Conservation (phyloP, 2,329 filamentous ascomycete species). For the Neonectria sp. region DNA sequence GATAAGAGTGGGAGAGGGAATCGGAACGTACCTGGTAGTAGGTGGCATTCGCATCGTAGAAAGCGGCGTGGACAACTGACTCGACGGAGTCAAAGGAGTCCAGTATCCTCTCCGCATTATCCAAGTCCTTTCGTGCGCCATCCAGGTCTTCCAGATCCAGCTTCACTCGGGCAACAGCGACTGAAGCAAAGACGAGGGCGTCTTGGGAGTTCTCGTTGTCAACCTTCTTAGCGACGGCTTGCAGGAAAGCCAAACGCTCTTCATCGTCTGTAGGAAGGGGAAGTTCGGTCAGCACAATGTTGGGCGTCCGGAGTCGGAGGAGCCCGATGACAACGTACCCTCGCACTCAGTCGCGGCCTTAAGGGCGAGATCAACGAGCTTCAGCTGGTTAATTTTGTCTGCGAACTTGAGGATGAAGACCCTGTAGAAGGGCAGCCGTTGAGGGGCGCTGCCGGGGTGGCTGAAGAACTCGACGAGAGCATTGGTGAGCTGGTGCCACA, state of each 20-base stretch:
- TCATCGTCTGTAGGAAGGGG: conserved; percentile 76
- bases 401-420: conserved; percentile 96
- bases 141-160: conserved; percentile 84
- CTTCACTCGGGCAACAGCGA: conserved; percentile 90
- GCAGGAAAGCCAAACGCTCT: conserved; percentile 88
- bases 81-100: conserved; percentile 96
- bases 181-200: conserved; percentile 93
- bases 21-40: conserved; percentile 82
- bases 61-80: conserved; percentile 93
- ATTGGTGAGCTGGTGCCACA: conserved; percentile 99
- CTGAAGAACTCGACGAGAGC: conserved; percentile 91
- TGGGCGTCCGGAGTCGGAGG: conserved; percentile 12
- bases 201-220: conserved; percentile 95
- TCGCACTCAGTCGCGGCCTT: conserved; percentile 88
- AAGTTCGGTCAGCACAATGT: conserved; percentile 30
- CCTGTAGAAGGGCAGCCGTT: conserved; percentile 93
- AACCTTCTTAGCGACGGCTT: conserved; percentile 87
- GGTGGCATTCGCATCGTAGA: conserved; percentile 94
- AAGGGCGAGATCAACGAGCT: conserved; percentile 92
- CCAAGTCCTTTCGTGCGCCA: conserved; percentile 88
- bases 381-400: conserved; percentile 99
- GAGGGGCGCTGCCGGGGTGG: conserved; percentile 82
- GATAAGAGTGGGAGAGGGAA: background rate
- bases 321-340: conserved; percentile 65
- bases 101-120: conserved; percentile 88